Base-by-base conservation (phyloP, 352 stramenopile genomes). In the Globisporangium nodosum region DNA sequence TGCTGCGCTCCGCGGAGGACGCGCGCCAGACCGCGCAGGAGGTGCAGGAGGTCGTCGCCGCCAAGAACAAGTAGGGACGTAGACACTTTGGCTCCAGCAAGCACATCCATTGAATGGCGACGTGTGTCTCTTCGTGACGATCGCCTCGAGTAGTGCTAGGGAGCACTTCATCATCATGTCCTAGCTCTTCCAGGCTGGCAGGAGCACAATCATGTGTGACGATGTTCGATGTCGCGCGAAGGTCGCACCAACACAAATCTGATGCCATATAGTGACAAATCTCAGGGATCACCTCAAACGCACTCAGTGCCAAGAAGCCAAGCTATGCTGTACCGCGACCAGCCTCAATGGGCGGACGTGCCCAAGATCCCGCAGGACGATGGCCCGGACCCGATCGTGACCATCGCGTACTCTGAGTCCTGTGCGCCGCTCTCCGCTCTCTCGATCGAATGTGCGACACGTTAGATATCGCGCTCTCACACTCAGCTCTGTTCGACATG, bases 281-380 rank as follows among this genome's bases (percentile, higher is more conserved):
- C 3, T 7, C 40, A 47, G 40, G 49, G 8, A 51, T 16, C 46
- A 33, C 24, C 5, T 18, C 20, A 35, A 31, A 35, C 7, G 21
- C 20, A 6, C 46, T 35, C 20, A 33, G 3, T 30, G 16, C n/a
- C 33, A 50, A 57, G 31, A 33, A 27, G 24, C 24, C 24, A 27
- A 27, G 24, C 24, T 27, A 85, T 81, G 77, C 60, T 68, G 55
- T 92, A 89, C 60, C 71, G 72, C 50, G 73, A 89, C 39, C 76
- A 92, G 58, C 78, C 79, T 0, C 61, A 47, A 47, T 94, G 85
- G 85, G 75, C 76, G n/a, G 85, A 94, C 60, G 83, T 94, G 65
- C 66, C 64, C 60, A 90, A 89, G 62, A 83, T 94, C 64, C 75
- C 82, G 46, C 85, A 94, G 65, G 82, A 92, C 63, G 85, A 94